Evolutionary conservation across 352 stramenopile species (phyloP).

Genomic region (Pythium biforme): DNA sequence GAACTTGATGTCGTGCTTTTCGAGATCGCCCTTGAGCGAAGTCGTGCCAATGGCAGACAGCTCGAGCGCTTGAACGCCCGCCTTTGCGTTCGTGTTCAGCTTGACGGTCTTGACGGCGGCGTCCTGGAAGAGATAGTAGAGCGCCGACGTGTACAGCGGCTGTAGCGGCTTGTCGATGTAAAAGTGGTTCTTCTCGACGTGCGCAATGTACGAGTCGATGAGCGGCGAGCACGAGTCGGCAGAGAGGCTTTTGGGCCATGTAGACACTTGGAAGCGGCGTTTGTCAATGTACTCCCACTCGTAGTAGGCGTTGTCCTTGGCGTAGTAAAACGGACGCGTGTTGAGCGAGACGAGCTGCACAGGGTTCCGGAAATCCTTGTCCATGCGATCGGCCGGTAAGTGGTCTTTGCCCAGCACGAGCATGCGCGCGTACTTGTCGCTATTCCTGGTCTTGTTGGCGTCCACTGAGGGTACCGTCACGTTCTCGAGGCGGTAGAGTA

Average conservation of each 20-base stretch:
- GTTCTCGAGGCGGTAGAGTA: conserved; percentile 13
- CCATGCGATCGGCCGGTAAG: conserved; percentile 4
- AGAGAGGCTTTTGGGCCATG: conserved; percentile 3
- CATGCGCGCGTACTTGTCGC: conserved; percentile 9
- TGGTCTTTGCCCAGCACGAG: conserved; percentile 9
- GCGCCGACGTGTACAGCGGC: conserved; percentile 24
- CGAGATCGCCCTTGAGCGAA: conserved; percentile 23
- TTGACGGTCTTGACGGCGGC: conserved; percentile 23
- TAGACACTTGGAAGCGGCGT: conserved; percentile 1
- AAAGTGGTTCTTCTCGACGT: conserved; percentile 21
- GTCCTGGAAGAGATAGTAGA: conserved; percentile 27
- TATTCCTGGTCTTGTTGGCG: background rate
- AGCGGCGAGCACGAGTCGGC: conserved; percentile 9
- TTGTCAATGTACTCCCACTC: conserved; percentile 35
- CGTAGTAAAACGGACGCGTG: conserved; percentile 23
- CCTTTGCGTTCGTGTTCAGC: conserved; percentile 17
- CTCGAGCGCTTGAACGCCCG: background rate
- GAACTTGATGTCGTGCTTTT: conserved; percentile 20
- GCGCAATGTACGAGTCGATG: conserved; percentile 23
- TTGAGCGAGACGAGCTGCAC: conserved; percentile 30
- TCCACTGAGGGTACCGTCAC: background rate
- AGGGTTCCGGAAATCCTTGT: conserved; percentile 13
- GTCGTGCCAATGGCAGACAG: conserved; percentile 13
- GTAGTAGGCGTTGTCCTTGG: conserved; percentile 11
- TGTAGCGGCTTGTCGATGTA: conserved; percentile 16